Base-by-base conservation (phyloP, 2,329 filamentous ascomycete species). In the Clonostachys sp. region DNA sequence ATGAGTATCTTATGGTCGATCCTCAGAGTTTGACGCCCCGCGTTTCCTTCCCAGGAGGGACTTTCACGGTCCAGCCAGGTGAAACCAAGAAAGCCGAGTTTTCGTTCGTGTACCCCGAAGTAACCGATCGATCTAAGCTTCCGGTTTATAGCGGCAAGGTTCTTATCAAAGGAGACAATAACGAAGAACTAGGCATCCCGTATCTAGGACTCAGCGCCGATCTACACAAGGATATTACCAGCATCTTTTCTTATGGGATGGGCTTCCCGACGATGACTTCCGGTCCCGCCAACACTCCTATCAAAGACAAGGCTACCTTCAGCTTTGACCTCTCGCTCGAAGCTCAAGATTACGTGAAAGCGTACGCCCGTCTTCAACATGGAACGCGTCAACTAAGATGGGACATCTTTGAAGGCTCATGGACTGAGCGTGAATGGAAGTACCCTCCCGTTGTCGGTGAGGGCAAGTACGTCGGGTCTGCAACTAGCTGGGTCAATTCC, bases 111-210 rank as follows among this genome's bases (percentile, higher is more conserved):
- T 59, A 58, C 12, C 63, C 62, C 10, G 38, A 52, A 48, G 60
- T 61, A 20, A 33, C 57, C 3, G 53, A 52, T 2, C 55, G 52
- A 14, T 53, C 53, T 2, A 55, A 52, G 14, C 40, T 67, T 20
- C 64, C 63, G 3, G 49, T 65, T 13, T 67, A 66, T 47, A 63
- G 61, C 40, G 65, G 65, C 30, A 64, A 62, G 45, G 51, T 67
- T 14, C 45, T 61, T n/a, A 53, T 67, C 42, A 52, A 52, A 12
- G 57, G 56, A 14, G 59, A 55, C 45, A 58, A 60, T 14, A 59
- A 60, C 9, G 65, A 67, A 42, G 50, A 57, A 7, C 54, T 66
- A 10, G 58, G 56, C 2, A 51, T 66, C 10, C 65, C 64, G 6
- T 67, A 68, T 51, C 33, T 60, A n/a, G 62, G 56, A n/a, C 51